Base-by-base conservation (phyloP, 1,139 yeast genomes). In the Sugiyamaella pinicola region DNA sequence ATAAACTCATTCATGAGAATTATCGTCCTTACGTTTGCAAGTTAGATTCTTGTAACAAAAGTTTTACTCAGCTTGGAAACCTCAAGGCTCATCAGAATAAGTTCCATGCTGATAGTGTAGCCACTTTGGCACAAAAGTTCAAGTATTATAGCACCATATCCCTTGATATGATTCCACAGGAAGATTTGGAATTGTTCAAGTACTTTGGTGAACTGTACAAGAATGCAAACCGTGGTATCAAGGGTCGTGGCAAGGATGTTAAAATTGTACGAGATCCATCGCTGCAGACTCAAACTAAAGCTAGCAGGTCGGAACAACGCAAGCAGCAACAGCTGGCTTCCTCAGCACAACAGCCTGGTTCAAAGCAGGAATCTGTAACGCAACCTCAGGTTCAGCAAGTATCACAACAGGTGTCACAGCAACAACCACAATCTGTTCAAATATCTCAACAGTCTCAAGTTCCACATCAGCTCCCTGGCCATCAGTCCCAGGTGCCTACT, bases 1-100 rank as follows among this genome's bases (percentile, higher is more conserved):
- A 90, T 70, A 75, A 77, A 67, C 72, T 87, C 55, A 89, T 96
- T 0, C 97, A 88, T 71, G 84, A 83, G 54, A 83, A 87, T 62
- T 74, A 82, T 57, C 84, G 87, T 63, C 96, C 96, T 7, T 88
- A 75, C 68, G 80, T 81, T 56, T 91, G 98, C 70, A 82, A 80
- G 60, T 75, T 91, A 55, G 96, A 89, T 68, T 76, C 79, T 52
- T 91, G 98, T 72, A 84, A 81, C 62, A 90, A 90, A 71, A 80
- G 87, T 2, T 91, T 91, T 64, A 87, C 96, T 0, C 98, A 91
- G 71, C 75, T 90, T 61, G 97, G 97, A 2, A 91, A 91, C 67
- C 78, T 91, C 73, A 91, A 91, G 70, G 87, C 96, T 0, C 98
- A 91, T 69, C 98, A 91, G 67, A 91, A 90, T 70, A 77, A 91